Percentiles rank a stretch among this genome's conserved stretches.
Evolutionary conservation across 495 filamentous ascomycete species (phyloP).

Genomic region (Xylaria venustula): DNA sequence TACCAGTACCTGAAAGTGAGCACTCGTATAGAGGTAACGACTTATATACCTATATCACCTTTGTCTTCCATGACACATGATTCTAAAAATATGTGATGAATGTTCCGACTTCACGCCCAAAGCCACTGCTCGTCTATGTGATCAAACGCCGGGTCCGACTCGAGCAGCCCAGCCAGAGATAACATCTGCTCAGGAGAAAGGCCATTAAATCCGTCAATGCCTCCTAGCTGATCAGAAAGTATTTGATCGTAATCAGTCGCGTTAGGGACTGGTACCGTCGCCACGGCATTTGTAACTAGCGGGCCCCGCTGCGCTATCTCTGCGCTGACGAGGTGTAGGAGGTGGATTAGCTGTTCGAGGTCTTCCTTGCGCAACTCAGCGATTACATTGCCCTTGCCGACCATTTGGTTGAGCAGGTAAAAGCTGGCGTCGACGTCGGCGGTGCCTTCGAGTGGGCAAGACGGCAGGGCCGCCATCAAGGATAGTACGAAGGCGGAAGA

Average conservation of each 20-base stretch:
- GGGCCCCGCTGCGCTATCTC: not conserved
- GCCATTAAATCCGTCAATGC: not conserved
- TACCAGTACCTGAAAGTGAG: too few species aligned
- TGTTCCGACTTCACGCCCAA: not conserved
- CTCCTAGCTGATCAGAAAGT: not conserved
- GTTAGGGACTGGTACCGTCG: not conserved
- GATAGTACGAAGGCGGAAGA: constrained; percentile 2
- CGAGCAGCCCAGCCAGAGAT: not conserved
- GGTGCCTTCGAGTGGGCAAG: not conserved
- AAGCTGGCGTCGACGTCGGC: not conserved
- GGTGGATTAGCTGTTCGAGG: not conserved
- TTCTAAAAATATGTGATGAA: too few species aligned
- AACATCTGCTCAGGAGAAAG: not conserved
- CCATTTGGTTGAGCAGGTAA: not conserved
- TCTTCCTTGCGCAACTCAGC: constrained; percentile 2
- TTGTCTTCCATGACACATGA: too few species aligned
- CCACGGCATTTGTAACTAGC: not conserved
- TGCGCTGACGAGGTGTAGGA: not conserved
- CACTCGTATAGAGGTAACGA: too few species aligned
- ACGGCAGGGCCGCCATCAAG: not conserved
- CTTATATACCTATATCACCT: too few species aligned
- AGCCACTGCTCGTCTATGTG: constrained; percentile 1
- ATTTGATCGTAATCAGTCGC: not conserved
- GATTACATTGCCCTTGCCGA: not conserved
- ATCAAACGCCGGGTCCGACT: not conserved